Conservation (phyloP, 2,329 filamentous ascomycete genomes). For the Thelonectria blattea region DNA sequence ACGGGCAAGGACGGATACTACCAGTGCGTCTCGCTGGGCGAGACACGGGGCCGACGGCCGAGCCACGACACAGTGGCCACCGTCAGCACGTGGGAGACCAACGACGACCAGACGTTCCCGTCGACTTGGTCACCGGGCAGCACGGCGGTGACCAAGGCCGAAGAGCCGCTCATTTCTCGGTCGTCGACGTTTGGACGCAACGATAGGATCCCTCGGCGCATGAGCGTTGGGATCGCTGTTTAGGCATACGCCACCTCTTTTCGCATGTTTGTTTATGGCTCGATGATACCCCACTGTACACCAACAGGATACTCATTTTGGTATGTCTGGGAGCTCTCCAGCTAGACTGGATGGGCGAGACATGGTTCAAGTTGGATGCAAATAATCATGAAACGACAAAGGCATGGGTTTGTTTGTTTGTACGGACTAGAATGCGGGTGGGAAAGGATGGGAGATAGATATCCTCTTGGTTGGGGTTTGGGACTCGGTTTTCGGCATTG, state of each 20-base stretch:
- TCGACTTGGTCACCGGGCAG: conserved; percentile 58
- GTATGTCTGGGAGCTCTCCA: conserved; percentile 9
- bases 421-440: conserved; percentile 11
- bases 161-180: conserved; percentile 48
- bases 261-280: conserved; percentile 23
- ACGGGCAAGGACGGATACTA: conserved; percentile 63
- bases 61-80: conserved; percentile 56
- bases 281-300: conserved; percentile 37
- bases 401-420: conserved; percentile 12
- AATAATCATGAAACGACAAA: conserved; percentile 22
- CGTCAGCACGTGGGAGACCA: conserved; percentile 58
- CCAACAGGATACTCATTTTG: conserved; percentile 8
- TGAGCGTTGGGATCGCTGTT: conserved; percentile 40
- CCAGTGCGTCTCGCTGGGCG: conserved; percentile 55
- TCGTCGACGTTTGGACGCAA: conserved; percentile 40
- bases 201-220: conserved; percentile 23
- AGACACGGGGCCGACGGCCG: conserved; percentile 36
- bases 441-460: conserved; percentile 8
- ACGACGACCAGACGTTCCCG: conserved; percentile 53
- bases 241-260: conserved; percentile 21
- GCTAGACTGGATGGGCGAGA: conserved; percentile 21
- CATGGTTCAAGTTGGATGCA: conserved; percentile 18
- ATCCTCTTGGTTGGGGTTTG: conserved; percentile 7
- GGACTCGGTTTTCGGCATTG: neutral
- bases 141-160: conserved; percentile 45